Evolutionary conservation across 805 yeast genomes (phyloP), one percentile per base, ranked within the genome.

Genomic region (Jamesozyma hellenica): DNA sequence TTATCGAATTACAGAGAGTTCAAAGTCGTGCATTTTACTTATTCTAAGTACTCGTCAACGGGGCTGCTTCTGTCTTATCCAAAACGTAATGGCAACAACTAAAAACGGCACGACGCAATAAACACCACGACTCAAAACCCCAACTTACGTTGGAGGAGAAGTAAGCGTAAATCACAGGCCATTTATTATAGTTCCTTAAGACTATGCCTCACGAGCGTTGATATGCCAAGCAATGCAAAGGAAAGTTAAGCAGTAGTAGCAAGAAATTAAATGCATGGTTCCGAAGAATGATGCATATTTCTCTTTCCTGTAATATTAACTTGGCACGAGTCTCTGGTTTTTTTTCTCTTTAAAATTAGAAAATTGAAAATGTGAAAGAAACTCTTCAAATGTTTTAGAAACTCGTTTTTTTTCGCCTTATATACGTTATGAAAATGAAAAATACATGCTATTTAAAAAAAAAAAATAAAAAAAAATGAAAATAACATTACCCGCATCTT

Each of bases 11-110:
- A 27, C 50, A 58, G 57, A 61, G 62, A 54, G 60, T 63, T 64
- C 63, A 51, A 54, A 55, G 45, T 50, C 57, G 53, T 47, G 58
- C 60, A 52, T 55, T 66, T 66, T 72, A 73, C 77, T 84, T 70
- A 50, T 52, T 90, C 71, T 83, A 64, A 81, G 82, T 42, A 82
- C 82, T 88, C 79, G 95, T 88, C 95, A 94, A 79, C 95, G 85
- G 95, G 94, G 96, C 86, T 68, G 61, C 71, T 80, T 72, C 90
- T 80, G 88, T 73, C 72, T 67, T 74, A 82, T 65, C 60, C 67
- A 50, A 42, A 43, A 45, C 35, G 34, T 43, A 43, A 53, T 64
- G 69, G 80, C 79, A 75, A 76, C 76, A 65, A 72, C 74, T 68
- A 60, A 66, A 48, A 41, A 49, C 50, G 52, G 47, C 58, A 53